Conservation (phyloP, 257 asterid species). For the Solanum paucissectum region DNA sequence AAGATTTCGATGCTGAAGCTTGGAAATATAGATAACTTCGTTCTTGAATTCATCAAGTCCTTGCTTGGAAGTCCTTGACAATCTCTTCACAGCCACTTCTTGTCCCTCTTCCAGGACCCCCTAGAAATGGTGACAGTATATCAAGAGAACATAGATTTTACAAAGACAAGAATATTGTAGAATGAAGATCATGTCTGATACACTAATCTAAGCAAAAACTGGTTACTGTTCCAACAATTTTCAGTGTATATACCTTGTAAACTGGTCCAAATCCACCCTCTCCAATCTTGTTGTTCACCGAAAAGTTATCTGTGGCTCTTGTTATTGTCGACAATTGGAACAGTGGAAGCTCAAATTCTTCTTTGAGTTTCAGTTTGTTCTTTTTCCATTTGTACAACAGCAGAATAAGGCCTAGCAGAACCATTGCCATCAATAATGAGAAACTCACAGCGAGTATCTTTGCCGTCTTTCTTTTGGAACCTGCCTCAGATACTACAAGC, state of each 20-base stretch:
- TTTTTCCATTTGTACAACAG: neutral
- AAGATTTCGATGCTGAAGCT: conserved; percentile 18
- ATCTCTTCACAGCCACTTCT: conserved; percentile 29
- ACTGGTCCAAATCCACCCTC: conserved; percentile 27
- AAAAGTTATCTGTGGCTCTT: conserved; percentile 17
- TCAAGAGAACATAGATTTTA: neutral
- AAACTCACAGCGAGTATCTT: neutral
- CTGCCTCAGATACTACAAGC: neutral
- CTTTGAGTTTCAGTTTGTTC: neutral
- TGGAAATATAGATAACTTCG: conserved; percentile 17
- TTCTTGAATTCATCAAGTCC: conserved; percentile 28
- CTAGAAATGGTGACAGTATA: neutral
- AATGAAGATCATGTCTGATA: neutral
- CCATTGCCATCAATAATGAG: neutral
- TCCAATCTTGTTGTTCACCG: neutral
- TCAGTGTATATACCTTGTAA: conserved; percentile 13
- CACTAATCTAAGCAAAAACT: neutral
- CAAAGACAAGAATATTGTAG: neutral
- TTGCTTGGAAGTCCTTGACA: conserved; percentile 22
- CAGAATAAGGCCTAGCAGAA: neutral
- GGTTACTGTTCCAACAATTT: neutral
- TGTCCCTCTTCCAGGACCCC: conserved; percentile 12
- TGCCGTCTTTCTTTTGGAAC: neutral
- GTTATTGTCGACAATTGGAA: conserved; percentile 13
- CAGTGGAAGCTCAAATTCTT: conserved; percentile 17